Evolutionary conservation across 164 flowering plant species (phyloP), one percentile per base, ranked within the genome.

Genomic region (Taxillus chinensis): DNA sequence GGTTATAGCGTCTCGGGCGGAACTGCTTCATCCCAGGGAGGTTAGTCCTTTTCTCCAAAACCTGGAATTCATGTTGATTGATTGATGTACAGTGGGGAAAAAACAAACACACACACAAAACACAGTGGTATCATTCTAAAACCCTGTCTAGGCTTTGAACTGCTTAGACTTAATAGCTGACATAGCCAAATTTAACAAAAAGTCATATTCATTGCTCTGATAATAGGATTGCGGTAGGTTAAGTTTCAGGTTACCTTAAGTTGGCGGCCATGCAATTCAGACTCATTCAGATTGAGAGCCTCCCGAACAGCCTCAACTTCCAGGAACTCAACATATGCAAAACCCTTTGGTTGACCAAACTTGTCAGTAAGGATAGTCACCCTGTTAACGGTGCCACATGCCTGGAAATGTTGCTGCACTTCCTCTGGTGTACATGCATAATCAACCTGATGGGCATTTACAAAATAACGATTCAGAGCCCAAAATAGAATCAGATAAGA

Each of bases 391-490:
- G 84, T 83, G 37, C 87, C 87, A 64, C 87, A 83, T 27, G 87
- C 70, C 60, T 83, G 84, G 61, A 83, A 83, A 75, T 83, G 87
- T 70, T 80, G 84, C 74, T 83, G 87, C 60, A 83, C 87, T 74
- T 83, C 84, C 69, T 83, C 87, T 56, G 87, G 84, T 3, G 87
- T 78, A 60, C 87, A 83, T 46, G 87, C 79, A 79, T 83, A 83
- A 68, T 83, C 87, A 66, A 83, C 87, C 87, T 83, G 76, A 61
- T 70, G 43, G 39, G 57, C 12, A 61, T 38, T 53, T 54, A 10
- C 43, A 50, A 41, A 0, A 41, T 7, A 56, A 9, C 43, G 39
- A 40, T 59, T 62, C 55, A 2, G 2, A 45, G n/a, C 39, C 55
- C 45, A 65, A 55, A 27, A n/a, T 41, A 11, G 40, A 55, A 55